These are phyloP conservation scores for Boletellus ananiceps DNA, from an alignment of 768 basidiomycete species.

Conservation along the genomic window DNA sequence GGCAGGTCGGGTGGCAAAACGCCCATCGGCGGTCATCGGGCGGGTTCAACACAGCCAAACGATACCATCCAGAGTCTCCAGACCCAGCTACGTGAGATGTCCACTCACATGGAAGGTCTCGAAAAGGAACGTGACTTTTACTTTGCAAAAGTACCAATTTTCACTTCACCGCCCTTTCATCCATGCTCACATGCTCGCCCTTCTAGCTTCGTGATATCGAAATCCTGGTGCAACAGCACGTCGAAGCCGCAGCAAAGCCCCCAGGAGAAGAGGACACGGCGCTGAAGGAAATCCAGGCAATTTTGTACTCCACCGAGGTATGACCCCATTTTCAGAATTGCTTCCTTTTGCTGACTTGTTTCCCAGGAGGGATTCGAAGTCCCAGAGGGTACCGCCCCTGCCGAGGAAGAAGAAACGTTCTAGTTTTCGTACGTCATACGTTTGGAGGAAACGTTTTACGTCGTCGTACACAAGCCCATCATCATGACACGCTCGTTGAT, in stretches of 20 bases:
- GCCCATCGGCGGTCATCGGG: conserved; percentile 63
- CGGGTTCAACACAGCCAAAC: conserved; percentile 61
- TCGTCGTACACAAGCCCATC: conserved; percentile 5
- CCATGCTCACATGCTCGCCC: background rate
- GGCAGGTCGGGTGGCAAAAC: conserved; percentile 65
- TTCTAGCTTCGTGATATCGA: conserved; percentile 92
- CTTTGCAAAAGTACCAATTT: conserved; percentile 78
- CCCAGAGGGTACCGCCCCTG: conserved; percentile 52
- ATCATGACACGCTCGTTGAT: conserved; percentile 17
- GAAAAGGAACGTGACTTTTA: conserved; percentile 99
- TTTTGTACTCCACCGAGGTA: conserved; percentile 94
- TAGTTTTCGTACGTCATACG: conserved; percentile 28
- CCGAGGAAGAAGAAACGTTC: conserved; percentile 83
- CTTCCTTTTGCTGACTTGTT: conserved; percentile 8
- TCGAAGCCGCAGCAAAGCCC: conserved; percentile 53
- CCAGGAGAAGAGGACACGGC: conserved; percentile 53
- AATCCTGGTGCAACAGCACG: conserved; percentile 80
- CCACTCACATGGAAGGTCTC: conserved; percentile 76
- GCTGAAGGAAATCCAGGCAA: conserved; percentile 80
- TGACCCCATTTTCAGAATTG: background rate
- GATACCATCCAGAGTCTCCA: conserved; percentile 68
- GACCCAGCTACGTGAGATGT: conserved; percentile 77
- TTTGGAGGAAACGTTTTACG: conserved; percentile 7
- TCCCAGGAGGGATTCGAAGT: conserved; percentile 89
- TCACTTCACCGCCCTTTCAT: conserved; percentile 4